Evolutionary conservation across 2,329 filamentous ascomycete species (phyloP).

Genomic region (Penicillium sumatraense): DNA sequence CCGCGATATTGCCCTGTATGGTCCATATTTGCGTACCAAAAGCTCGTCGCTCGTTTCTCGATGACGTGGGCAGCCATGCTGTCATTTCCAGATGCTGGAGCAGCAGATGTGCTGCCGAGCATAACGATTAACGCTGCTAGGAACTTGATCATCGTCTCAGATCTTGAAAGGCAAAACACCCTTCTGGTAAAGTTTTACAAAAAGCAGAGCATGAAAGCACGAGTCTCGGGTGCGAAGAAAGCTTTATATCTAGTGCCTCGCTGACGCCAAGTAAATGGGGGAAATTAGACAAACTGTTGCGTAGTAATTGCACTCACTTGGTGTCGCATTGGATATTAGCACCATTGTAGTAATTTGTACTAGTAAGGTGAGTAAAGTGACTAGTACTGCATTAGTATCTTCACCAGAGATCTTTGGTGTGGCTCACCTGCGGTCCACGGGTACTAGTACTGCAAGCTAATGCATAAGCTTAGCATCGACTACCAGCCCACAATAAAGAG

Average conservation of each 20-base stretch:
- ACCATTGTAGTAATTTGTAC: neutral
- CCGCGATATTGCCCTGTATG: neutral
- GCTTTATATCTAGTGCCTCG: neutral
- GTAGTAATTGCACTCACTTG: neutral
- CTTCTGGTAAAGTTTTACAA: neutral
- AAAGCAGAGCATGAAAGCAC: neutral
- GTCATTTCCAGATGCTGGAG: neutral
- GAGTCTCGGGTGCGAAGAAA: neutral
- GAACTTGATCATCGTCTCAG: neutral
- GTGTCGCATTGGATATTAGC: neutral
- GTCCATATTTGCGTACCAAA: neutral
- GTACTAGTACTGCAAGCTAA: neutral
- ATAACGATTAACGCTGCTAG: neutral
- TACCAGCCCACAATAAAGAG: neutral
- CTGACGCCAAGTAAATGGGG: neutral
- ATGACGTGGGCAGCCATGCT: neutral
- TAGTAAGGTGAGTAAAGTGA: neutral
- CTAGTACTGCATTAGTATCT: neutral
- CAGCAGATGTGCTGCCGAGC: neutral
- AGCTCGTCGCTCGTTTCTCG: neutral
- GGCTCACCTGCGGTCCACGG: neutral
- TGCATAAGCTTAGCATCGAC: neutral
- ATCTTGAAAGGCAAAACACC: neutral
- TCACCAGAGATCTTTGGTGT: neutral
- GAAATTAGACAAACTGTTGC: neutral